Conservation (phyloP, 2,329 filamentous ascomycete species). For the Ceratocystis papillata region DNA sequence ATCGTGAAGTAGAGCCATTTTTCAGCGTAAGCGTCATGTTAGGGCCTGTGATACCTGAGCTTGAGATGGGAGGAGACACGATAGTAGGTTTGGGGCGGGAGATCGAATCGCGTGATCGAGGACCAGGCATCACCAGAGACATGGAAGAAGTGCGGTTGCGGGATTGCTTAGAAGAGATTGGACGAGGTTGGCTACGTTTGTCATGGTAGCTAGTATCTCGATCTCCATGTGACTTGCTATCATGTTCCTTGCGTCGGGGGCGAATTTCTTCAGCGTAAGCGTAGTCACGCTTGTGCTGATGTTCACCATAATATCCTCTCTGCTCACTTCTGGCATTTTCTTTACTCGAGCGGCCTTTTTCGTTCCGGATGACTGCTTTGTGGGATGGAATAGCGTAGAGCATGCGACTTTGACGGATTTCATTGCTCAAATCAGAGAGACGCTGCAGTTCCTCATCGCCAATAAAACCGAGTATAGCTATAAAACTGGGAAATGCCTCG, state of each 20-base stretch:
- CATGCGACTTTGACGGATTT: slow-evolving; percentile 18
- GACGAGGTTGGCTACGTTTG: slow-evolving; percentile 28
- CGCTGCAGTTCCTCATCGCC: slow-evolving; percentile 40
- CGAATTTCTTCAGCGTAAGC: slow-evolving; percentile 31
- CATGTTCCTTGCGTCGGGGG: slow-evolving; percentile 30
- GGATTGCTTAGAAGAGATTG: slow-evolving; percentile 28
- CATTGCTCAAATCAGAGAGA: slow-evolving; percentile 13
- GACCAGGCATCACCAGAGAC: slow-evolving; percentile 13
- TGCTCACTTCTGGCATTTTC: slow-evolving; percentile 7
- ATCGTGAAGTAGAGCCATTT: not conserved
- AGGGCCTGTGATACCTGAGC: not conserved
- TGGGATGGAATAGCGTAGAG: slow-evolving; percentile 17
- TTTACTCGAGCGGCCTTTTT: not conserved
- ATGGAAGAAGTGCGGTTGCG: slow-evolving; percentile 20
- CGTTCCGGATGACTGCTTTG: not conserved
- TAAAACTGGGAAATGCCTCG: slow-evolving; percentile 49
- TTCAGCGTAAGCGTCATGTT: not conserved
- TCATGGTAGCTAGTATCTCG: slow-evolving; percentile 33
- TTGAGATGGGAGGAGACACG: slow-evolving; percentile 17
- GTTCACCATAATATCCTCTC: slow-evolving; percentile 14
- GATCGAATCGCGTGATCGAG: slow-evolving; percentile 11
- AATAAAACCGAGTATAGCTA: slow-evolving; percentile 49
- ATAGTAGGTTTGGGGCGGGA: slow-evolving; percentile 17
- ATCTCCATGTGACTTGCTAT: slow-evolving; percentile 31
- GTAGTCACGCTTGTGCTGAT: slow-evolving; percentile 28